phyloP scores from a whole-genome alignment of 2,329 filamentous ascomycete genomes.

The Daldinia eschscholtzii region DNA sequence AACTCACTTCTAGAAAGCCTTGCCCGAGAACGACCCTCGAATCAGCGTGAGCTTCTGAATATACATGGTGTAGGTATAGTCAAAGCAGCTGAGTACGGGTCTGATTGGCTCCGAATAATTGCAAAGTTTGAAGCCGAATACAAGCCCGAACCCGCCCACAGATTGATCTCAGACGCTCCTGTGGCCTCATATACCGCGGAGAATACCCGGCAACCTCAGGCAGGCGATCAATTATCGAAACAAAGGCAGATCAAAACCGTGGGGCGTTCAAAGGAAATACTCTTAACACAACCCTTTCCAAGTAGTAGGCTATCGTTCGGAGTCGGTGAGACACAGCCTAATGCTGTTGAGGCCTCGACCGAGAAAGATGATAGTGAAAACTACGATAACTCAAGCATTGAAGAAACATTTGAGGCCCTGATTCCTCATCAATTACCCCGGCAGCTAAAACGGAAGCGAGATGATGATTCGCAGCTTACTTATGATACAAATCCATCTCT shows the following conservation, averaged over 20 bases:
- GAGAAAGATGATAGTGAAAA: neutral
- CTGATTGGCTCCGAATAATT: conserved; percentile 25
- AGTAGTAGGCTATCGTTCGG: conserved; percentile 15
- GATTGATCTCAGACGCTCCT: neutral
- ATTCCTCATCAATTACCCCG: neutral
- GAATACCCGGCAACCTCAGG: neutral
- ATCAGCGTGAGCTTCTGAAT: conserved; percentile 13
- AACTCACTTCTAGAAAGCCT: conserved; percentile 20
- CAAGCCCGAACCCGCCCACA: neutral
- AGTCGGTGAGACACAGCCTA: neutral
- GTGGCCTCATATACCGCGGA: neutral
- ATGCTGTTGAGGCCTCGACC: neutral
- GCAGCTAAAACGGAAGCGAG: conserved; percentile 5
- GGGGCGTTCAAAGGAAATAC: conserved; percentile 14
- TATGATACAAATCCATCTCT: neutral
- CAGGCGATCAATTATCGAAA: neutral
- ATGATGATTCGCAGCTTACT: neutral
- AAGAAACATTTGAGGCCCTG: neutral
- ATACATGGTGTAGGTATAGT: neutral
- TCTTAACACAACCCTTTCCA: neutral
- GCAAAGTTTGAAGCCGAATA: conserved; percentile 20
- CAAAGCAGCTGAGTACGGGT: conserved; percentile 7
- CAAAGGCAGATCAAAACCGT: conserved; percentile 7
- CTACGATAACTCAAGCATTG: neutral
- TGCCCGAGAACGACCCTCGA: conserved; percentile 11